Evolutionary conservation across 1,139 yeast species (phyloP).

Genomic region (Blastobotrys arbuscula): DNA sequence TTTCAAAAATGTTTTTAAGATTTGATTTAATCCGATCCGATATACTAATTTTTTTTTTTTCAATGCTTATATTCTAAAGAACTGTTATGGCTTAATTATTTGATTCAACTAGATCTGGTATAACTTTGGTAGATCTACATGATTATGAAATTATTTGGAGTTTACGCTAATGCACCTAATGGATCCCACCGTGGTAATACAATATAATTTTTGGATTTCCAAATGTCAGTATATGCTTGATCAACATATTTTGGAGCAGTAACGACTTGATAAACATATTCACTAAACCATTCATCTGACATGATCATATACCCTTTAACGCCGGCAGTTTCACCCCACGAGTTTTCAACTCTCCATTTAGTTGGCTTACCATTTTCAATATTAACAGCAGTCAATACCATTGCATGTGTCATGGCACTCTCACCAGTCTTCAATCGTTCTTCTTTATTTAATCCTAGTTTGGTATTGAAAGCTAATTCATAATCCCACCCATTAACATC

Average conservation of each 20-base stretch:
- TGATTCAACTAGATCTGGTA: too few relatives aligned
- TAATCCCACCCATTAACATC: conserved; percentile 54
- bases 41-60: too few relatives aligned
- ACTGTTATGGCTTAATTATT: too few relatives aligned
- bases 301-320: conserved; percentile 58
- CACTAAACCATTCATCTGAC: conserved; percentile 65
- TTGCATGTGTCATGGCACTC: conserved; percentile 49
- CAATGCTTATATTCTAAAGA: too few relatives aligned
- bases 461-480: conserved; percentile 50
- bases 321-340: conserved; percentile 61
- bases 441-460: conserved; percentile 44
- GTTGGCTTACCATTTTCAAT: conserved; percentile 45
- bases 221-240: conserved; percentile 42
- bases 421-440: conserved; percentile 54
- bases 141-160: too few relatives aligned
- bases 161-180: conserved; percentile 55
- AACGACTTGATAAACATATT: conserved; percentile 61
- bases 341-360: conserved; percentile 66
- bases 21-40: too few relatives aligned
- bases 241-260: conserved; percentile 46
- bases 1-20: too few relatives aligned
- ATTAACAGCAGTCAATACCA: conserved; percentile 64
- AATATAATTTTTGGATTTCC: conserved; percentile 46
- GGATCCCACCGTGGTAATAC: conserved; percentile 65
- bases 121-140: too few relatives aligned